phyloP scores from a whole-genome alignment of 345 rosid species.

The Draba incana region DNA sequence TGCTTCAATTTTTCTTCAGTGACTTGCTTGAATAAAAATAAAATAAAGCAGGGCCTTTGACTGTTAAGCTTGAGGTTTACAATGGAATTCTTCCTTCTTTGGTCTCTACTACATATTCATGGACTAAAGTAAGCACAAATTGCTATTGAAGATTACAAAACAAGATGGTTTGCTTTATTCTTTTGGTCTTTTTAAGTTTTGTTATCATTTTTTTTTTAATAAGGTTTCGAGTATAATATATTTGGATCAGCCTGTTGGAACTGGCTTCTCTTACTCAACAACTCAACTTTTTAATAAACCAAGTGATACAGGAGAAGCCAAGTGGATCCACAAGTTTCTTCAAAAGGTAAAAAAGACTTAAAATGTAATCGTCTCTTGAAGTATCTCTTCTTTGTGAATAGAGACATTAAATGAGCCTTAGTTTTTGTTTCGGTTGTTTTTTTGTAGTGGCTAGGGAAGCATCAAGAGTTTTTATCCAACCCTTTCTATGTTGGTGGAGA shows the following conservation, averaged over 20 bases:
- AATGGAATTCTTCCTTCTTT: conserved; percentile 68
- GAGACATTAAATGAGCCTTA: neutral
- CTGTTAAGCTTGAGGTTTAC: conserved; percentile 52
- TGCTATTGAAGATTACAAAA: too few species aligned
- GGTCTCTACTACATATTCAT: conserved; percentile 59
- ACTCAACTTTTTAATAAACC: conserved; percentile 38
- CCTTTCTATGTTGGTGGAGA: conserved; percentile 65
- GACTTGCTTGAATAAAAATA: neutral
- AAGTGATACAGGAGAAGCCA: conserved; percentile 53
- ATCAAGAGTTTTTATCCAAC: conserved; percentile 56
- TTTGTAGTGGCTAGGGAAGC: conserved; percentile 64
- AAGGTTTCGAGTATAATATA: conserved; percentile 65
- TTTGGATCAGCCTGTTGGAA: conserved; percentile 74
- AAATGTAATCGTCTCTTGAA: too few species aligned
- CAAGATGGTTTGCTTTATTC: too few species aligned
- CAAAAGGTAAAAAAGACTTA: conserved; percentile 42
- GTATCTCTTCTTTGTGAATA: neutral
- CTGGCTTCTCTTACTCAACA: conserved; percentile 75
- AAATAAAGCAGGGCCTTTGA: conserved; percentile 55
- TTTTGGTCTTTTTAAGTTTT: too few species aligned
- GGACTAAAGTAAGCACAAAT: conserved; percentile 60
- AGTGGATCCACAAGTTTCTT: conserved; percentile 53
- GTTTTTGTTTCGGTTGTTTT: neutral
- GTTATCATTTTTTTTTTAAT: conserved; percentile 34
- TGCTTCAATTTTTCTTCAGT: conserved; percentile 29